These are phyloP conservation scores for Paradendryphiella salina DNA, from an alignment of 2,329 filamentous ascomycete species.

Conservation along the genomic window DNA sequence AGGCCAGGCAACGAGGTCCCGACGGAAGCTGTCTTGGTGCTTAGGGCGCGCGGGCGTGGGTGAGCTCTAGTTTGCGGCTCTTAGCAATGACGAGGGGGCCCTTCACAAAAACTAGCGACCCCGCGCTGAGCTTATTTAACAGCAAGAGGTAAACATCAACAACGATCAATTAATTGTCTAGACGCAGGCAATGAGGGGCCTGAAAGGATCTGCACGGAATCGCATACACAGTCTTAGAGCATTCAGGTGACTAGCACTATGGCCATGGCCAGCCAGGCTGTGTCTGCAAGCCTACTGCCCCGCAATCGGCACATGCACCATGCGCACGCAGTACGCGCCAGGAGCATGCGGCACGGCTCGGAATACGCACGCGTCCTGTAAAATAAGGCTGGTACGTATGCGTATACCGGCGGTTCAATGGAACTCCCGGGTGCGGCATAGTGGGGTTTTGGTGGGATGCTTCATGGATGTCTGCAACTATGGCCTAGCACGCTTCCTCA, in stretches of 20 bases:
- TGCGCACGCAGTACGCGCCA: conserved; percentile 8
- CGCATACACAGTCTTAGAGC: conserved; percentile 3
- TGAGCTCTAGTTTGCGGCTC: conserved; percentile 19
- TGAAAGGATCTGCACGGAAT: not conserved
- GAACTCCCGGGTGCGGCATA: conserved; percentile 1
- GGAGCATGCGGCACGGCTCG: conserved; percentile 18
- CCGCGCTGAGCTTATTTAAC: conserved; percentile 18
- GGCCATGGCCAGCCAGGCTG: conserved; percentile 5
- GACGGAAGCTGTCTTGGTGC: conserved; percentile 19
- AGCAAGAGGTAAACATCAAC: conserved; percentile 12
- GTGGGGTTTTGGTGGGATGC: conserved; percentile 2
- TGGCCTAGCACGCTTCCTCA: not conserved
- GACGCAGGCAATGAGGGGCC: not conserved
- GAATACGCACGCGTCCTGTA: not conserved
- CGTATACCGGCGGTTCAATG: conserved; percentile 1
- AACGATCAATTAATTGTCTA: not conserved
- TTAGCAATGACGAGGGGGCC: conserved; percentile 30
- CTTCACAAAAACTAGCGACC: conserved; percentile 29
- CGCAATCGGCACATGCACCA: conserved; percentile 11
- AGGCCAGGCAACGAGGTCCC: conserved; percentile 14
- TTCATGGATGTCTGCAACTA: not conserved
- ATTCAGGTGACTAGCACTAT: conserved; percentile 11
- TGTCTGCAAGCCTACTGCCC: conserved; percentile 9
- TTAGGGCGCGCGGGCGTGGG: conserved; percentile 20
- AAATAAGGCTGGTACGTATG: not conserved